Percentiles rank a stretch among this genome's conserved stretches.
Evolutionary conservation across 768 basidiomycete genomes (phyloP).

Genomic region (Mrakia gelida): DNA sequence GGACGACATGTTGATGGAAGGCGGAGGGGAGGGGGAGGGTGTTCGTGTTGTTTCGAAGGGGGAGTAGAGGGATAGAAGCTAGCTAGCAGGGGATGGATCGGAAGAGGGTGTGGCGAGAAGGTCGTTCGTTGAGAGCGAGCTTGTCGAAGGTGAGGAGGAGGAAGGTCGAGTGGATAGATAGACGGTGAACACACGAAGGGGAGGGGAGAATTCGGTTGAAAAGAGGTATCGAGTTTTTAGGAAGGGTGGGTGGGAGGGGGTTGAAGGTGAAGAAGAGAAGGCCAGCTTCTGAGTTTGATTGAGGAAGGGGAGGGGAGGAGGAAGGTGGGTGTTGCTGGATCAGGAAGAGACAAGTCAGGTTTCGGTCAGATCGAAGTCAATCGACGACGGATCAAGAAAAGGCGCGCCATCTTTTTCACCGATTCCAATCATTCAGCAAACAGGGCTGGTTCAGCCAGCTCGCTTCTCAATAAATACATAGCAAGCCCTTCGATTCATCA

Average conservation of each 20-base stretch:
- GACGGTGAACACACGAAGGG: neutral
- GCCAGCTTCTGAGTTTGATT: slow-evolving; percentile 9
- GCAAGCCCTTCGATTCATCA: too few species aligned
- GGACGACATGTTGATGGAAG: slow-evolving; percentile 22
- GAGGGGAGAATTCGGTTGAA: neutral
- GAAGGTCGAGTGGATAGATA: neutral
- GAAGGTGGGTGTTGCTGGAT: neutral
- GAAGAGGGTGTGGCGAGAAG: neutral
- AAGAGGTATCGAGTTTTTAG: too few species aligned
- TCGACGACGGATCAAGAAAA: too few species aligned
- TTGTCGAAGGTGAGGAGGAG: neutral
- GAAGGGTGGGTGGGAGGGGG: neutral
- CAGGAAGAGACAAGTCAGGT: too few species aligned
- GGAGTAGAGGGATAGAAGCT: neutral
- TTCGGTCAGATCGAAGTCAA: too few species aligned
- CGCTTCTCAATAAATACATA: too few species aligned
- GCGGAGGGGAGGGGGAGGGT: too few species aligned
- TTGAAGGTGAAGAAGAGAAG: slow-evolving; percentile 2
- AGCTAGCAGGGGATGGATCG: neutral
- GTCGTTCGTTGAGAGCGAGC: neutral
- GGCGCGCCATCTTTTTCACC: too few species aligned
- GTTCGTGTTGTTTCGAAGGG: too few species aligned
- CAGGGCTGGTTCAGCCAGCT: too few species aligned
- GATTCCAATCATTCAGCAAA: too few species aligned
- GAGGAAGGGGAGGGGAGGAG: neutral